A percentile compares a stretch with the other conserved stretches of the same genome.
phyloP scores from a whole-genome alignment of 164 flowering plant species.

The Taxillus chinensis region DNA sequence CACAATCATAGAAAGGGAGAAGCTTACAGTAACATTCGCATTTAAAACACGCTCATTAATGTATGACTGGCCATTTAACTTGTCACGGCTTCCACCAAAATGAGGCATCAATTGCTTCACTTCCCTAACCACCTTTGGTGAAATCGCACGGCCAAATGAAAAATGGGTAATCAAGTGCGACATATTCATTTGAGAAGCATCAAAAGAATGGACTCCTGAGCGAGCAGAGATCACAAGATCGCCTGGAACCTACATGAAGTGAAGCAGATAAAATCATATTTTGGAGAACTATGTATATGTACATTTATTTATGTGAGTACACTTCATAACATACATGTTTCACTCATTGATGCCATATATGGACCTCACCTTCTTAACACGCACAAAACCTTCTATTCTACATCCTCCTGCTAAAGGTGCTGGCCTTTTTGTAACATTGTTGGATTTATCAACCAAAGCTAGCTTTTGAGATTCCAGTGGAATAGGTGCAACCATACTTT shows the following conservation, averaged over 20 bases:
- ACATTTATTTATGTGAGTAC: no score
- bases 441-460: constrained; percentile 36
- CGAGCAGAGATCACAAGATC: constrained; percentile 83
- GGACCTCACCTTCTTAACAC: constrained; percentile 77
- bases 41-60: constrained; percentile 47
- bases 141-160: constrained; percentile 69
- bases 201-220: constrained; percentile 87
- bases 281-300: no score
- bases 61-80: constrained; percentile 52
- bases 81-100: constrained; percentile 67
- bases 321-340: no score
- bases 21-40: constrained; percentile 87
- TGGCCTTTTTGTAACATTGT: constrained; percentile 48
- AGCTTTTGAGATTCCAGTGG: constrained; percentile 44
- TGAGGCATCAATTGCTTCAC: constrained; percentile 59
- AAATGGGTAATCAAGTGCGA: constrained; percentile 80
- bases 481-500: constrained; percentile 54
- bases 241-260: constrained; percentile 81
- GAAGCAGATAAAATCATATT: background rate
- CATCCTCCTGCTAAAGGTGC: constrained; percentile 90
- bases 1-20: background rate
- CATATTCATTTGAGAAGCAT: constrained; percentile 86
- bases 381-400: constrained; percentile 90
- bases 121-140: constrained; percentile 49
- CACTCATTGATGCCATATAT: no score